Base-by-base conservation (phyloP, 208 protist genomes). In the Trichomonas tenax region DNA sequence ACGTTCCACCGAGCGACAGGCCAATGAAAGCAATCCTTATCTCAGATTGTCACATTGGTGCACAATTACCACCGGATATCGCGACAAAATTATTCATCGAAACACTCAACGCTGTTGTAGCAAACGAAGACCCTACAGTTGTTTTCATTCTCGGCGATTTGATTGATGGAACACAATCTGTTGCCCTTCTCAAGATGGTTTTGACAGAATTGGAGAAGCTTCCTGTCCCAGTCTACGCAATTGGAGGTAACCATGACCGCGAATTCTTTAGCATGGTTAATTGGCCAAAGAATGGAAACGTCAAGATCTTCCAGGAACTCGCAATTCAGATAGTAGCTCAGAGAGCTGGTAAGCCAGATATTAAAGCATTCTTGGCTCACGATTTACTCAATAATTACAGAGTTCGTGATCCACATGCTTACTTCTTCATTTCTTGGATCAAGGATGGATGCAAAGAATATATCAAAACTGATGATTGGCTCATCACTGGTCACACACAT, bases 381-480 rank as follows among this genome's bases (percentile, higher is more conserved):
- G 86, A 93, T 93, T 38, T 93, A 10, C 44, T 93, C 15, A 93
- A 93, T 41, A 93, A 93, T 93, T 93, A 93, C 26, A 8, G 86
- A 38, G 86, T 93, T 51, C 41, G 86, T 17, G 86, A 93, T 31
- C 86, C 41, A 38, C 45, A 48, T 93, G 86, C 86, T 1, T 93
- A 48, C 17, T 93, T 26, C 14, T 93, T 93, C 31, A 10, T 93
- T 51, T 23, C 86, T n/a, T 93, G 86, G 86, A 93, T 93, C 26
- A 93, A 93, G 46, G 44, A 93, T 93, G 86, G 44, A 34, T 93
- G 86, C n/a, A 93, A 93, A 38, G 15, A 89, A 31, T 89, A 46
- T 46, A 93, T 93, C 4, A 93, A 93, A 17, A 4, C 44, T 17
- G 34, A 41, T 23, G 86, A 93, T 93, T 93, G 86, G 86, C 26